These are phyloP conservation scores for Talaromyces ruber DNA, from an alignment of 495 filamentous ascomycete genomes.

Conservation along the genomic window DNA sequence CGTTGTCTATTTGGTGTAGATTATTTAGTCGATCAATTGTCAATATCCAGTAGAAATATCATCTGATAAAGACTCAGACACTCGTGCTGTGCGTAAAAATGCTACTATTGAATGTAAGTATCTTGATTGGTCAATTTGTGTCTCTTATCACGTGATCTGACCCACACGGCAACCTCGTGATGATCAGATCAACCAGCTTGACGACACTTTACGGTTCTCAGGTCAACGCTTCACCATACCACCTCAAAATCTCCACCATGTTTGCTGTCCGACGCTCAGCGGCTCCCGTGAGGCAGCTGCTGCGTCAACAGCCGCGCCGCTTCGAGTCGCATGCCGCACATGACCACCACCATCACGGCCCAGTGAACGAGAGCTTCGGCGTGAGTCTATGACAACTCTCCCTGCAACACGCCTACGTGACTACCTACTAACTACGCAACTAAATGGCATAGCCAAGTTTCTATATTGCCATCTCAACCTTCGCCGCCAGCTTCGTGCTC, in stretches of 20 bases:
- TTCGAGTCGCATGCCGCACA: constrained; percentile 33
- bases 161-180: constrained; percentile 9
- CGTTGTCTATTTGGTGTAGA: too few relatives aligned
- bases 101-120: background rate
- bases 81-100: background rate
- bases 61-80: background rate
- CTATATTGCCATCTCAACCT: constrained; percentile 51
- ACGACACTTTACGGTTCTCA: background rate
- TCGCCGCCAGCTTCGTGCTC: constrained; percentile 48
- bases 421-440: background rate
- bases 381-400: constrained; percentile 35
- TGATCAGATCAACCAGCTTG: background rate
- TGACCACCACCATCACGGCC: constrained; percentile 32
- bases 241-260: constrained; percentile 31
- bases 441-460: constrained; percentile 44
- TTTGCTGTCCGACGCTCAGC: constrained; percentile 36
- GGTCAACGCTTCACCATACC: constrained; percentile 9
- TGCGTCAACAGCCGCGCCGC: constrained; percentile 37
- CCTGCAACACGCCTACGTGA: background rate
- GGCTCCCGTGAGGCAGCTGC: constrained; percentile 31
- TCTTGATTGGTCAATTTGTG: background rate
- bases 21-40: too few relatives aligned
- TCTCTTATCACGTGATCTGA: constrained; percentile 9
- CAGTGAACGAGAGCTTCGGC: constrained; percentile 55
- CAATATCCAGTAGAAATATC: background rate